Percentiles rank a stretch among this genome's conserved stretches.
Evolutionary conservation across 1,284 basidiomycete species (phyloP).

Genomic region (Fistulina hepatica): DNA sequence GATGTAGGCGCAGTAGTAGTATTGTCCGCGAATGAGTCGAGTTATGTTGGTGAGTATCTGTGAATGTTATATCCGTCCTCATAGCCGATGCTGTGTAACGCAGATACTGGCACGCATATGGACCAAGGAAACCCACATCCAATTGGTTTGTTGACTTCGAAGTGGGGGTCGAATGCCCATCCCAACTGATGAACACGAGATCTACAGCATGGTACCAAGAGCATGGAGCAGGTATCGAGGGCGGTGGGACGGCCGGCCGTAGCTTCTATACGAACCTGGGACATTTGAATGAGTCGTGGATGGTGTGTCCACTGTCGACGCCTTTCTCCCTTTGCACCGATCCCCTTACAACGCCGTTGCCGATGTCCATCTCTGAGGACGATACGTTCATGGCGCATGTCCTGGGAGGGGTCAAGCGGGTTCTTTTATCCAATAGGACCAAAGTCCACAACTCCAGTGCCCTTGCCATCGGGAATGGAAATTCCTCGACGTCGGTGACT

Average conservation of each 20-base stretch:
- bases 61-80: not conserved
- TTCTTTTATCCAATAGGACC: constrained; percentile 50
- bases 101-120: constrained; percentile 36
- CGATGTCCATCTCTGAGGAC: not conserved
- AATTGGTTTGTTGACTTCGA: constrained; percentile 30
- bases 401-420: constrained; percentile 65
- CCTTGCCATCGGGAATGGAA: constrained; percentile 29
- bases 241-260: constrained; percentile 44
- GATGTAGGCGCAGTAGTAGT: constrained; percentile 52
- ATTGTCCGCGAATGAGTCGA: constrained; percentile 58
- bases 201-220: constrained; percentile 72
- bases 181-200: not conserved
- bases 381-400: constrained; percentile 52
- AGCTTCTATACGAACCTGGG: constrained; percentile 77
- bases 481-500: not conserved
- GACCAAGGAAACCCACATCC: constrained; percentile 59
- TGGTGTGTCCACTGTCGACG: constrained; percentile 27
- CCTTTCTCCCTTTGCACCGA: constrained; percentile 9
- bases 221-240: constrained; percentile 44
- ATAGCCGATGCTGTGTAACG: constrained; percentile 3
- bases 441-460: constrained; percentile 39
- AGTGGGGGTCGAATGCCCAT: not conserved
- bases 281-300: constrained; percentile 62
- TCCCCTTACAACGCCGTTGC: too few relatives aligned
- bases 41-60: constrained; percentile 39